Conservation (phyloP, 2,329 filamentous ascomycete species). For the Monosporascus sp. region DNA sequence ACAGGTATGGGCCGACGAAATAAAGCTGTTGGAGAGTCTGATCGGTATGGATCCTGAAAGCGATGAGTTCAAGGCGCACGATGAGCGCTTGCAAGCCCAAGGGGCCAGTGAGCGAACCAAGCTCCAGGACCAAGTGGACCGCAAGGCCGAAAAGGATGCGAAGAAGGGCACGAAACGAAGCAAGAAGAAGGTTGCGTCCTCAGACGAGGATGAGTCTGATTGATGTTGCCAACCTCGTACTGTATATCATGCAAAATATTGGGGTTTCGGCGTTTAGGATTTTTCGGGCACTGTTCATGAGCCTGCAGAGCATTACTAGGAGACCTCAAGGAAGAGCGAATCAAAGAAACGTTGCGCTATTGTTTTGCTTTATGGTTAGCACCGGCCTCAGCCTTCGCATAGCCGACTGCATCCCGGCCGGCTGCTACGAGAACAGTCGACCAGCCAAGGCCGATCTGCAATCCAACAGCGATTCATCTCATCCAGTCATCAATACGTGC, state of each 20-base stretch:
- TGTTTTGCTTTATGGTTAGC: no score
- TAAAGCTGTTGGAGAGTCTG: constrained; percentile 85
- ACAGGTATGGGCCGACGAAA: constrained; percentile 84
- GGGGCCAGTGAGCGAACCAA: constrained; percentile 69
- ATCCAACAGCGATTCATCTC: no score
- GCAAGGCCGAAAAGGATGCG: constrained; percentile 59
- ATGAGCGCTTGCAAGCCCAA: constrained; percentile 58
- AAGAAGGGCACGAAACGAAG: constrained; percentile 34
- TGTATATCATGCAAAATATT: neutral
- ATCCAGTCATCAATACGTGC: no score
- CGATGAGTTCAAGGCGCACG: constrained; percentile 65
- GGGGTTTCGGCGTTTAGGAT: neutral
- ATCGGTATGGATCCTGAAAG: constrained; percentile 76
- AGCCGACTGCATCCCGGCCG: no score
- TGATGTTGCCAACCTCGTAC: constrained; percentile 8
- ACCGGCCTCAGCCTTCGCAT: no score
- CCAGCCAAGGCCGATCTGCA: no score
- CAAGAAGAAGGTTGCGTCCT: constrained; percentile 10
- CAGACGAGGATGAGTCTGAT: constrained; percentile 21
- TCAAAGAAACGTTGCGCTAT: no score
- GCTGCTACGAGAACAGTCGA: no score
- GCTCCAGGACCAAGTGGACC: constrained; percentile 73
- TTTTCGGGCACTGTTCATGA: neutral
- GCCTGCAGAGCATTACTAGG: no score
- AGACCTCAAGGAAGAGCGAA: no score